Percentiles rank a stretch among this genome's conserved stretches.
Evolutionary conservation across 2,329 filamentous ascomycete genomes (phyloP).

Genomic region (Aureobasidium sp.): DNA sequence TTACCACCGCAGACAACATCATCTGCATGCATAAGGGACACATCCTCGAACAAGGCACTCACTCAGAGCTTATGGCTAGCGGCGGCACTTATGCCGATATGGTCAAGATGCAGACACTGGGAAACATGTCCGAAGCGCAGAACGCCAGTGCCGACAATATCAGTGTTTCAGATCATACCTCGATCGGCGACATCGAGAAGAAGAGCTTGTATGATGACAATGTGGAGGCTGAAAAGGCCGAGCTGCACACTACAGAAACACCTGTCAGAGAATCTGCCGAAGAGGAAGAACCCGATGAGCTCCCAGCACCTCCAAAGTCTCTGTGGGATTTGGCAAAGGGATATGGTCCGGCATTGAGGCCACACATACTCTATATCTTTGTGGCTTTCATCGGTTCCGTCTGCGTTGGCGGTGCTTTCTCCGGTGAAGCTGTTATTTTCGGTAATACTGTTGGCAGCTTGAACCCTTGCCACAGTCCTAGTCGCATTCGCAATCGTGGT

Average conservation of each 20-base stretch:
- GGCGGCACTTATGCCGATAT: constrained; percentile 38
- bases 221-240: constrained; percentile 1
- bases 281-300: constrained; percentile 16
- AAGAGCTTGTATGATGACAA: not conserved
- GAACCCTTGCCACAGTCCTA: constrained; percentile 43
- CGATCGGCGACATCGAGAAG: constrained; percentile 1
- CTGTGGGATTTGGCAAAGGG: constrained; percentile 24
- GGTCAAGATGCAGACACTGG: constrained; percentile 37
- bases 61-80: constrained; percentile 35
- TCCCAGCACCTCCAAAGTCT: constrained; percentile 18
- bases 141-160: constrained; percentile 4
- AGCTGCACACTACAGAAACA: not conserved
- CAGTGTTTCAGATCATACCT: not conserved
- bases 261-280: constrained; percentile 13
- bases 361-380: constrained; percentile 29
- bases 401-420: constrained; percentile 50
- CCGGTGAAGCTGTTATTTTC: constrained; percentile 51
- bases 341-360: constrained; percentile 34
- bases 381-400: constrained; percentile 27
- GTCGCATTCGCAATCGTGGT: constrained; percentile 41
- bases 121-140: not conserved
- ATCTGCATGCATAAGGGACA: constrained; percentile 41
- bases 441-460: constrained; percentile 52
- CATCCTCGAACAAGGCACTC: constrained; percentile 40
- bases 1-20: constrained; percentile 33